phyloP scores from a whole-genome alignment of 768 basidiomycete genomes.

The Suillus ampliporus region DNA sequence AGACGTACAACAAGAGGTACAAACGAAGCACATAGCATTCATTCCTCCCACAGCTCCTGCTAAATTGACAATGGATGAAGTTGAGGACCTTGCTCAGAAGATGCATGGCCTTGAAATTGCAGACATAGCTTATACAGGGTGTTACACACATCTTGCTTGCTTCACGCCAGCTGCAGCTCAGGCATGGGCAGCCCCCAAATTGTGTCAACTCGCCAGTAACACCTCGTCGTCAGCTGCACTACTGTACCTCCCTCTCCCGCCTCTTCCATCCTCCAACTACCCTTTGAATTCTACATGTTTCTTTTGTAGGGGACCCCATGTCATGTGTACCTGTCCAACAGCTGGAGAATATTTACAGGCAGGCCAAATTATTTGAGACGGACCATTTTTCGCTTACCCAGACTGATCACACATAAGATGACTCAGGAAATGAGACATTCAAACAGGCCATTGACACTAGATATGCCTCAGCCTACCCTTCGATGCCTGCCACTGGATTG shows the following conservation, averaged over 20 bases:
- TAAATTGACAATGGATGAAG: background rate
- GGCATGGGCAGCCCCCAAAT: background rate
- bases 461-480: too few species aligned
- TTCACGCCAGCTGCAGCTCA: background rate
- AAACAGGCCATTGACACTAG: too few species aligned
- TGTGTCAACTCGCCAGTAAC: background rate
- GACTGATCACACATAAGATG: too few species aligned
- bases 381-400: too few species aligned
- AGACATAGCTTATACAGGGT: accelerated
- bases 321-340: background rate
- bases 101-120: background rate
- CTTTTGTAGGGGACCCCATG: background rate
- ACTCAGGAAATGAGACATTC: too few species aligned
- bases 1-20: background rate
- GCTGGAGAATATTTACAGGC: too few species aligned
- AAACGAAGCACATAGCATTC: background rate
- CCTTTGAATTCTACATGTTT: background rate
- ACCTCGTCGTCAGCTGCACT: too few species aligned
- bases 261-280: background rate
- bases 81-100: background rate
- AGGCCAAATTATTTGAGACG: too few species aligned
- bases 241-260: background rate
- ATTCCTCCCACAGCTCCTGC: background rate
- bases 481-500: background rate
- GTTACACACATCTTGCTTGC: background rate